Evolutionary conservation across 345 rosid genomes (phyloP).

Genomic region (Salix udensis): DNA sequence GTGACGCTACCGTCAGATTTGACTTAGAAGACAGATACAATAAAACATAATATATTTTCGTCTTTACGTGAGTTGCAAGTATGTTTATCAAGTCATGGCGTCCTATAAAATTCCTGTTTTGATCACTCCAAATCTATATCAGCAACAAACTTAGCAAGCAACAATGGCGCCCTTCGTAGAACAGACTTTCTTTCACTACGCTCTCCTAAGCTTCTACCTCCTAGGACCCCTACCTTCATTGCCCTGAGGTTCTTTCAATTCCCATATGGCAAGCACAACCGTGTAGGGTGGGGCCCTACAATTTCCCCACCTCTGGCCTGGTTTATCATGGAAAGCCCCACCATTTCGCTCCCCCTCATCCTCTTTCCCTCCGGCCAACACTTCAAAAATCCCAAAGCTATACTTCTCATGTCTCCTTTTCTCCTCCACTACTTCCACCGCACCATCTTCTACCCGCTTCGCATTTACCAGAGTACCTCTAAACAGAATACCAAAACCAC

Average conservation of each 20-base stretch:
- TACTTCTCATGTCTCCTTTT: slow-evolving; percentile 56
- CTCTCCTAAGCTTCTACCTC: slow-evolving; percentile 53
- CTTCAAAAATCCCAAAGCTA: slow-evolving; percentile 48
- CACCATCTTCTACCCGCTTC: slow-evolving; percentile 71
- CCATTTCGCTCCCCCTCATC: slow-evolving; percentile 64
- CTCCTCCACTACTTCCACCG: slow-evolving; percentile 83
- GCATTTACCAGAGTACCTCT: slow-evolving; percentile 34
- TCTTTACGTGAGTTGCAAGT: too few relatives aligned
- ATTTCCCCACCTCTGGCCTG: slow-evolving; percentile 72
- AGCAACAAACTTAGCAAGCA: not conserved
- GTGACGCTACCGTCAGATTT: too few relatives aligned
- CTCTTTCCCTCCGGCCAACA: slow-evolving; percentile 68
- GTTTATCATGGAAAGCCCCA: slow-evolving; percentile 93
- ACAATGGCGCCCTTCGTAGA: slow-evolving; percentile 36
- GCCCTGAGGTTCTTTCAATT: slow-evolving; percentile 67
- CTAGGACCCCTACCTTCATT: slow-evolving; percentile 66
- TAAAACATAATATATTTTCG: too few relatives aligned
- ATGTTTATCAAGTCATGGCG: too few relatives aligned
- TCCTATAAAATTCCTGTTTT: not conserved
- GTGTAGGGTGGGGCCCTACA: slow-evolving; percentile 89
- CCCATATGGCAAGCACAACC: slow-evolving; percentile 90
- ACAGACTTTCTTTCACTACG: slow-evolving; percentile 39
- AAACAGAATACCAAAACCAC: not conserved
- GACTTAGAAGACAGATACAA: too few relatives aligned
- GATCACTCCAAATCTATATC: not conserved